Evolutionary conservation across 495 filamentous ascomycete species (phyloP).

Genomic region (Podospora bellae-mahoneyi): DNA sequence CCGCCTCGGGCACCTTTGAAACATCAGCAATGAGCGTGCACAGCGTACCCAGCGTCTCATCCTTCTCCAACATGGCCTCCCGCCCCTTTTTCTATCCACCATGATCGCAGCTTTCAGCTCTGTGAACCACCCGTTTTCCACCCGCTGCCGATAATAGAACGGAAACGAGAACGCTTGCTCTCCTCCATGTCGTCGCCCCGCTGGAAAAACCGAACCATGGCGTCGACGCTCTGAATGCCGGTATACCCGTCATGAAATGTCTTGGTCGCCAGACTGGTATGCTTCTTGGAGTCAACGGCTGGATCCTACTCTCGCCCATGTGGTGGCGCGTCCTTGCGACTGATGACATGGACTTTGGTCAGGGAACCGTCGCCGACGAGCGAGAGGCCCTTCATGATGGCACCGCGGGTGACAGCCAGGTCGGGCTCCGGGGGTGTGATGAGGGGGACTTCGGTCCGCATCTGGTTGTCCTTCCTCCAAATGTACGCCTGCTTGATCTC

Average conservation of each 20-base stretch:
- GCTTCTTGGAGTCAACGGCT: constrained; percentile 34
- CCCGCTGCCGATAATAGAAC: constrained; percentile 25
- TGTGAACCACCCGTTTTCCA: constrained; percentile 25
- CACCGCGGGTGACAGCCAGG: constrained; percentile 45
- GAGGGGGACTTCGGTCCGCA: constrained; percentile 38
- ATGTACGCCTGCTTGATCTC: constrained; percentile 33
- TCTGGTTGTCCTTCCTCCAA: no score
- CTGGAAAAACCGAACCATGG: constrained; percentile 37
- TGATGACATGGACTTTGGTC: constrained; percentile 41
- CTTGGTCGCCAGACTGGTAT: constrained; percentile 28
- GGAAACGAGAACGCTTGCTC: constrained; percentile 25
- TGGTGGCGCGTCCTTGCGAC: constrained; percentile 50
- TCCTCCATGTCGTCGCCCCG: constrained; percentile 32
- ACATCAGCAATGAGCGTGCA: not conserved
- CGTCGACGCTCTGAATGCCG: constrained; percentile 27
- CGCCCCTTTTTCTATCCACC: not conserved
- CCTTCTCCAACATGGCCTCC: not conserved
- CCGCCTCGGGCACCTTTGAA: not conserved
- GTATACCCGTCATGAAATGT: constrained; percentile 24
- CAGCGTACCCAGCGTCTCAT: not conserved
- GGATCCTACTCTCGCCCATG: constrained; percentile 39
- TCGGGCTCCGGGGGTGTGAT: constrained; percentile 62
- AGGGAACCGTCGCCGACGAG: constrained; percentile 30
- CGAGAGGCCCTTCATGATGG: constrained; percentile 46
- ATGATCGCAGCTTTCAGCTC: not conserved